Evolutionary conservation across 176 grass and related monocot genomes (phyloP).

Genomic region (Oryza glumipatula): DNA sequence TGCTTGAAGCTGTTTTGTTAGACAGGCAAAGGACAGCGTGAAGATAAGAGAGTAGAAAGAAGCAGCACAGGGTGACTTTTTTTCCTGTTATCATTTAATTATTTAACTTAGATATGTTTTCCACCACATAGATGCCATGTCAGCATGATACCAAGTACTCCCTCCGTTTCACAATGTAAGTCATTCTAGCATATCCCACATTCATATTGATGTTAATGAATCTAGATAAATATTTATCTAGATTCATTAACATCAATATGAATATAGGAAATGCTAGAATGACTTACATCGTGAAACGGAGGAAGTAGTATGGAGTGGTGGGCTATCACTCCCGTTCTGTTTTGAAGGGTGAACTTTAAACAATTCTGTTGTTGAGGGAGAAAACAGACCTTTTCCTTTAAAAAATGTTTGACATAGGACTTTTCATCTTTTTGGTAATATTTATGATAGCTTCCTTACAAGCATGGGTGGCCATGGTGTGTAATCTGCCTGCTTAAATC

Average conservation of each 20-base stretch:
- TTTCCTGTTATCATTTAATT: not conserved
- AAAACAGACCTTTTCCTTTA: not conserved
- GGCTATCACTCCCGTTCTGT: not conserved
- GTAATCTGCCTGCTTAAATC: not conserved
- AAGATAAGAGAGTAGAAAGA: not conserved
- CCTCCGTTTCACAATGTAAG: too few relatives aligned
- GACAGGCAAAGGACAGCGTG: too few relatives aligned
- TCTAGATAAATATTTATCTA: too few relatives aligned
- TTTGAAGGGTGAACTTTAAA: not conserved
- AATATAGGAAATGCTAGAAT: too few relatives aligned
- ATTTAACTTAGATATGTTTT: not conserved
- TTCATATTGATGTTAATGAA: too few relatives aligned
- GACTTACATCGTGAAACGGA: too few relatives aligned
- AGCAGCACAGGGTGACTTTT: not conserved
- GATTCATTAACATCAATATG: too few relatives aligned
- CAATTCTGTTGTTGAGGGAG: not conserved
- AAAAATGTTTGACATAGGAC: not conserved
- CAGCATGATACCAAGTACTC: not conserved
- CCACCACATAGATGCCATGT: not conserved
- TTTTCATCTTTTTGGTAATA: not conserved
- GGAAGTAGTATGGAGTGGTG: not conserved
- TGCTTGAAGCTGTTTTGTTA: too few relatives aligned
- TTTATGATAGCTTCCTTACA: slow-evolving; percentile 14
- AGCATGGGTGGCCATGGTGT: not conserved
- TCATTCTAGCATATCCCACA: too few relatives aligned